These are phyloP conservation scores for Aspergillus indologenus DNA, from an alignment of 495 filamentous ascomycete genomes.

Conservation along the genomic window DNA sequence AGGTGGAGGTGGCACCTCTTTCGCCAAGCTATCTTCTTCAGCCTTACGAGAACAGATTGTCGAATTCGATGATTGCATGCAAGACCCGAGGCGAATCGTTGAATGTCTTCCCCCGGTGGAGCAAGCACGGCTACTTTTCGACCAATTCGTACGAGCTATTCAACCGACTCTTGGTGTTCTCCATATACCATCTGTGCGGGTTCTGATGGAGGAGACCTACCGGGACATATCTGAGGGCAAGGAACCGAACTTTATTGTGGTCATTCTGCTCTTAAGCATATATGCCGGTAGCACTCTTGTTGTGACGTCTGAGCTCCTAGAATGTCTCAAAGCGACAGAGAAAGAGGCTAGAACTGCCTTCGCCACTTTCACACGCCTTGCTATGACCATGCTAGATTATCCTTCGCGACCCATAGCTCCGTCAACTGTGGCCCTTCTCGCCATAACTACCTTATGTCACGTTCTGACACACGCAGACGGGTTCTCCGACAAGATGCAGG, in stretches of 20 bases:
- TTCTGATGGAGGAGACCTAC: conserved; percentile 25
- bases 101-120: conserved; percentile 22
- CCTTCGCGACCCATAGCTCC: conserved; percentile 13
- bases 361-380: conserved; percentile 18
- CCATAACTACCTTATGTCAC: conserved; percentile 20
- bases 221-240: conserved; percentile 20
- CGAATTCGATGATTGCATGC: not conserved
- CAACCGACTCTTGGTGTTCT: conserved; percentile 25
- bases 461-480: conserved; percentile 25
- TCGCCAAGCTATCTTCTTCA: not conserved
- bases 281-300: conserved; percentile 25
- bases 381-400: conserved; percentile 25
- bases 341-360: conserved; percentile 22
- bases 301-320: conserved; percentile 23
- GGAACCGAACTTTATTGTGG: conserved; percentile 9
- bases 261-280: conserved; percentile 26
- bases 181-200: conserved; percentile 26
- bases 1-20: not conserved
- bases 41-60: not conserved
- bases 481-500: conserved; percentile 18
- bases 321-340: conserved; percentile 21
- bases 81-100: not conserved
- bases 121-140: conserved; percentile 24
- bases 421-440: conserved; percentile 27
- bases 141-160: conserved; percentile 23